phyloP scores from a whole-genome alignment of 805 yeast genomes.

The Wilhelminamyces savonicus region DNA sequence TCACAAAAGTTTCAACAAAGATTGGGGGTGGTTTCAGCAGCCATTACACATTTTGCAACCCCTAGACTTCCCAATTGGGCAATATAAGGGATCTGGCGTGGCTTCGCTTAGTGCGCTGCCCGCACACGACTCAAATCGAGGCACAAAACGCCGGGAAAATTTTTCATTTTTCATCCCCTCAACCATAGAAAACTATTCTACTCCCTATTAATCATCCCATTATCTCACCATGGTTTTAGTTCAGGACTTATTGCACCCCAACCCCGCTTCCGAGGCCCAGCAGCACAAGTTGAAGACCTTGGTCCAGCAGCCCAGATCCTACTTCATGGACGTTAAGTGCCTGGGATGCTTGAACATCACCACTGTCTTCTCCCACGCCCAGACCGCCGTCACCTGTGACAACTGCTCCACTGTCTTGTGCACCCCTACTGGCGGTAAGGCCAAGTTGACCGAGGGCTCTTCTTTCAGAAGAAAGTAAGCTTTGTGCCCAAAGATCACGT shows the following conservation, averaged over 20 bases:
- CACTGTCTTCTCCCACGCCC: slow-evolving; percentile 38
- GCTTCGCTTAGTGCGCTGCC: too few species aligned
- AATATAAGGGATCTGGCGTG: too few species aligned
- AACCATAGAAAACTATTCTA: not conserved
- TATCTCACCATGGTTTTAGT: slow-evolving; percentile 39
- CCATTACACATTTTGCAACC: too few species aligned
- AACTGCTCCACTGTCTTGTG: slow-evolving; percentile 34
- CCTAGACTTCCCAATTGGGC: too few species aligned
- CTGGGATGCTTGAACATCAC: slow-evolving; percentile 37
- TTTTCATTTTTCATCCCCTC: not conserved
- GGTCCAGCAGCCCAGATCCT: slow-evolving; percentile 37
- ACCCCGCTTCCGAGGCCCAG: slow-evolving; percentile 31
- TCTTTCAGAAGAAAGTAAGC: slow-evolving; percentile 37
- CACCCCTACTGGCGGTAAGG: slow-evolving; percentile 39
- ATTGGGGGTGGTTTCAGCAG: too few species aligned
- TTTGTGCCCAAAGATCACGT: too few species aligned
- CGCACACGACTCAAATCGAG: too few species aligned
- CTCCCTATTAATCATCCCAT: slow-evolving; percentile 8
- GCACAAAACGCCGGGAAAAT: too few species aligned
- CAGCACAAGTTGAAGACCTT: slow-evolving; percentile 33
- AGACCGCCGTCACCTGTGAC: slow-evolving; percentile 38
- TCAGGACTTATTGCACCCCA: slow-evolving; percentile 38
- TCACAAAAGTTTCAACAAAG: too few species aligned
- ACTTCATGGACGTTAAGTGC: slow-evolving; percentile 38
- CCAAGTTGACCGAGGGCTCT: slow-evolving; percentile 37